Percentiles rank a stretch among this genome's conserved stretches.
Conservation (phyloP, 768 basidiomycete genomes). For the Fistulinella prunicolor region DNA sequence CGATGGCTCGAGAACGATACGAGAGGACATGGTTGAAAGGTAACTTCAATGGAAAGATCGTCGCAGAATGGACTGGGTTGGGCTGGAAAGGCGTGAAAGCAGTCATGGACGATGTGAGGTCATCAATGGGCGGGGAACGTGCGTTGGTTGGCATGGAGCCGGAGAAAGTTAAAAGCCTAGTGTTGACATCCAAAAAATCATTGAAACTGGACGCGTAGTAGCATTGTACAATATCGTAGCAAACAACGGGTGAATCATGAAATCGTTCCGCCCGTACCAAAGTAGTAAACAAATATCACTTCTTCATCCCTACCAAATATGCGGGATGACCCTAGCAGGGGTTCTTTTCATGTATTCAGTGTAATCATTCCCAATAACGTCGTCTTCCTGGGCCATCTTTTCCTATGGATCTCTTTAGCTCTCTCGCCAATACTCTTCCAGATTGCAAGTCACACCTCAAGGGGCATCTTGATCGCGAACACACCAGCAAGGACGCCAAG, state of each 20-base stretch:
- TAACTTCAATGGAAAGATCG: conserved; percentile 46
- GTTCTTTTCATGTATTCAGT: conserved; percentile 29
- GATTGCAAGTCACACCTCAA: conserved; percentile 26
- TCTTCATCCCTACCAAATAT: conserved; percentile 25
- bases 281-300: neutral
- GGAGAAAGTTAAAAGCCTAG: conserved; percentile 40
- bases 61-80: conserved; percentile 55
- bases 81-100: conserved; percentile 46
- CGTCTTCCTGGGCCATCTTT: conserved; percentile 25
- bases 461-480: conserved; percentile 33
- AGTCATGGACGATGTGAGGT: conserved; percentile 51
- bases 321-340: conserved; percentile 30
- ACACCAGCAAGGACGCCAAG: conserved; percentile 22
- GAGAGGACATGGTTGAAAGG: conserved; percentile 36
- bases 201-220: conserved; percentile 18
- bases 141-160: conserved; percentile 40
- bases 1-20: conserved; percentile 29
- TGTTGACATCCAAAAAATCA: conserved; percentile 34
- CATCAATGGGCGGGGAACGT: conserved; percentile 44
- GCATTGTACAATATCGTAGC: conserved; percentile 4
- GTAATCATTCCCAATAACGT: conserved; percentile 26
- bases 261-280: too few relatives aligned
- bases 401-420: conserved; percentile 22
- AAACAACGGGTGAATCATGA: neutral
- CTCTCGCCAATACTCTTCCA: neutral